phyloP scores from a whole-genome alignment of 2,329 filamentous ascomycete genomes.

The Colletotrichum higginsianum region DNA sequence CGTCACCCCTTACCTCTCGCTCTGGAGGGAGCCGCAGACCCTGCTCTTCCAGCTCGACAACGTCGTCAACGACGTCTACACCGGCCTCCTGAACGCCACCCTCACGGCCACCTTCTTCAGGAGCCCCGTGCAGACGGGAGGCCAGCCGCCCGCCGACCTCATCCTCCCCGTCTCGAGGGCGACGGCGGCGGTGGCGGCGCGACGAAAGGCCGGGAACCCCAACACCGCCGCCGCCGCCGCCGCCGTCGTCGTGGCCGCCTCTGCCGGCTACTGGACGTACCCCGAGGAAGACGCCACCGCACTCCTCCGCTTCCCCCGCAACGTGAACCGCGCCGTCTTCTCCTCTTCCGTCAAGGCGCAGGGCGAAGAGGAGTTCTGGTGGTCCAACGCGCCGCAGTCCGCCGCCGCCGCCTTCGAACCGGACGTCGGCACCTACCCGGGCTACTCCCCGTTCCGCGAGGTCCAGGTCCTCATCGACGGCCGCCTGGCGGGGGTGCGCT shows the following conservation, averaged over 20 bases:
- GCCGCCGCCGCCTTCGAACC: conserved; percentile 71
- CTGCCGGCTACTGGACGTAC: conserved; percentile 77
- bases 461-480: conserved; percentile 83
- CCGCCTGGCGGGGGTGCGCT: conserved; percentile 79
- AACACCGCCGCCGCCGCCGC: too few species aligned
- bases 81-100: conserved; percentile 80
- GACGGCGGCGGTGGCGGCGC: too few species aligned
- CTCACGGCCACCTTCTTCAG: conserved; percentile 81
- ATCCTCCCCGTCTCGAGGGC: conserved; percentile 75
- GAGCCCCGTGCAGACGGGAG: conserved; percentile 55
- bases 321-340: conserved; percentile 80
- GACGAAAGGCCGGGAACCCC: too few species aligned
- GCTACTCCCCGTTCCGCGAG: conserved; percentile 84
- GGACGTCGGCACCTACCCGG: conserved; percentile 71
- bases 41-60: conserved; percentile 87
- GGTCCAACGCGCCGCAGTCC: conserved; percentile 79
- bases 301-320: conserved; percentile 72
- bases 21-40: conserved; percentile 80
- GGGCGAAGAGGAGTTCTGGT: conserved; percentile 87
- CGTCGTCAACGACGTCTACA: conserved; percentile 78
- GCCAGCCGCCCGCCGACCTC: conserved; percentile 69
- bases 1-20: conserved; percentile 77
- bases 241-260: conserved; percentile 45
- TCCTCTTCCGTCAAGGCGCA: conserved; percentile 84
- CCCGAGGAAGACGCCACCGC: conserved; percentile 74